Conservation (phyloP, 2,329 filamentous ascomycete genomes). For the Colletotrichum sansevieriae region DNA sequence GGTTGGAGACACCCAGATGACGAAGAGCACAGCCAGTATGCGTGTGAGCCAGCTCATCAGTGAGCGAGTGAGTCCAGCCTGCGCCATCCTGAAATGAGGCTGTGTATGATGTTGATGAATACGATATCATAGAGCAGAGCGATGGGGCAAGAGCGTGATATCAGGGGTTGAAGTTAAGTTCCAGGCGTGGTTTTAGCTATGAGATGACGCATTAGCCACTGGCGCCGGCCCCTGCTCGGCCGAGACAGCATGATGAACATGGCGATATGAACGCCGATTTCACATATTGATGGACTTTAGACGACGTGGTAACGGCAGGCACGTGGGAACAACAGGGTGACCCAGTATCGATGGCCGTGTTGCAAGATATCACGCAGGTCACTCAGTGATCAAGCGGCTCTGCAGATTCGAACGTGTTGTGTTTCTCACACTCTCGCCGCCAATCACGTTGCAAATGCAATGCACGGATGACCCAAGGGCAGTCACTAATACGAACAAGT, state of each 20-base stretch:
- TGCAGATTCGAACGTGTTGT: not conserved
- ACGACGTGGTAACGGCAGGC: constrained; percentile 1
- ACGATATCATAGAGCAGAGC: constrained; percentile 5
- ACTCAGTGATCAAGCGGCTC: constrained; percentile 3
- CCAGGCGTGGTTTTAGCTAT: constrained; percentile 27
- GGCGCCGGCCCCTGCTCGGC: constrained; percentile 27
- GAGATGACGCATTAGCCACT: constrained; percentile 21
- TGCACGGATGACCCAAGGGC: not conserved
- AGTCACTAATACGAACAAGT: not conserved
- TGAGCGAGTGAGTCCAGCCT: constrained; percentile 2
- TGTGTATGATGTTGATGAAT: not conserved
- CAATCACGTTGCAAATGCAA: constrained; percentile 11
- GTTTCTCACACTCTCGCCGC: too few species aligned
- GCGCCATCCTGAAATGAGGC: constrained; percentile 6
- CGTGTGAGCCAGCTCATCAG: constrained; percentile 5
- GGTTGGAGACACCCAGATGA: constrained; percentile 18
- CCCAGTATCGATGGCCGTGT: not conserved
- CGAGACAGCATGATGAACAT: constrained; percentile 1
- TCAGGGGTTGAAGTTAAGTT: not conserved
- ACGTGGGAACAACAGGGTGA: constrained; percentile 12
- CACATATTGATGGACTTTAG: not conserved
- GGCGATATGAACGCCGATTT: not conserved
- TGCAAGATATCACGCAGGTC: not conserved
- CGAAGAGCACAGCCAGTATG: constrained; percentile 6
- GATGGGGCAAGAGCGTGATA: not conserved